Evolutionary conservation across 495 filamentous ascomycete species (phyloP).

Genomic region (Friedmanniomyces simplex): DNA sequence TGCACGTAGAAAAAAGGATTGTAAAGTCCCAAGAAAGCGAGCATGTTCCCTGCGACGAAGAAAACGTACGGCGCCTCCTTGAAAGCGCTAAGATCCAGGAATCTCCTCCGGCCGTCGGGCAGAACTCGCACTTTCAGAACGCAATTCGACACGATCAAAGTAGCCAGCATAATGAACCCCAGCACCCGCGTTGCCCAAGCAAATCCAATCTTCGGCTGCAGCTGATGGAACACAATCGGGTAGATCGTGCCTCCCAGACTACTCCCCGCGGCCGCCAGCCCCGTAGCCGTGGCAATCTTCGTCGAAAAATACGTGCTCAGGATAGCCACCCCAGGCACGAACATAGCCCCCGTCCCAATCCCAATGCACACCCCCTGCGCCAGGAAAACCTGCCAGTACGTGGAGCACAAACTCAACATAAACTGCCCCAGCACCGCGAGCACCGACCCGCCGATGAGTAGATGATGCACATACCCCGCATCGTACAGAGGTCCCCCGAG

Average conservation of each 20-base stretch:
- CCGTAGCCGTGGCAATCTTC: constrained; percentile 45
- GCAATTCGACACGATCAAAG: constrained; percentile 32
- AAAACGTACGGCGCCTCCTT: constrained; percentile 28
- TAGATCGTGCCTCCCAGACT: constrained; percentile 56
- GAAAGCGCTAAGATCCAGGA: constrained; percentile 32
- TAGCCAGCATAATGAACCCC: constrained; percentile 43
- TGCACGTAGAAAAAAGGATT: constrained; percentile 34
- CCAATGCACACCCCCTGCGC: constrained; percentile 38
- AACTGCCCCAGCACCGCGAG: constrained; percentile 58
- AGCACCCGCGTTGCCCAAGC: constrained; percentile 55
- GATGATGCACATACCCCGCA: constrained; percentile 49
- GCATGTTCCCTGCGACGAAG: constrained; percentile 33
- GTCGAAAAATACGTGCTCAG: constrained; percentile 49
- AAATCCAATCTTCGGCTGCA: constrained; percentile 51
- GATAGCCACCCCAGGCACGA: constrained; percentile 49
- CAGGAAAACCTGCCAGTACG: constrained; percentile 38
- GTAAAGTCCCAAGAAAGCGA: constrained; percentile 60
- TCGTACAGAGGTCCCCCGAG: constrained; percentile 60
- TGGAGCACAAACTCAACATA: constrained; percentile 48
- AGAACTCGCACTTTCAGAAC: constrained; percentile 34
- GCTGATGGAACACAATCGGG: constrained; percentile 55
- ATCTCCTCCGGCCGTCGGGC: constrained; percentile 23
- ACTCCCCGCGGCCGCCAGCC: constrained; percentile 48
- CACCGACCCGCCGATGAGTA: constrained; percentile 47
- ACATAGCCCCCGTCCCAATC: constrained; percentile 36